Base-by-base conservation (phyloP, 2,329 filamentous ascomycete genomes). In the Paecilomyces dactylethromorphus region DNA sequence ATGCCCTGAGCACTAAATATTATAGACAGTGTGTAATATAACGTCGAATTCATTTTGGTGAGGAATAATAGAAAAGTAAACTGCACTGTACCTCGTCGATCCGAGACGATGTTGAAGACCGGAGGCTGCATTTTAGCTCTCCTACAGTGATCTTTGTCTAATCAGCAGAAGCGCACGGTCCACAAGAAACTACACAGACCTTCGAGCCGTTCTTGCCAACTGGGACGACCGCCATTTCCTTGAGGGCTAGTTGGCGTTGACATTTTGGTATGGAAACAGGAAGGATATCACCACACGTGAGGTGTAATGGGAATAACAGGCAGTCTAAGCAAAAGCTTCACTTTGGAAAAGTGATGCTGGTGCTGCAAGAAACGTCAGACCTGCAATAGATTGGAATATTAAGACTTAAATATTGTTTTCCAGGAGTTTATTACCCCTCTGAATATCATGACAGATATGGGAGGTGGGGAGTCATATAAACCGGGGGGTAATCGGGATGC, bases 21-120 rank as follows among this genome's bases (percentile, higher is more conserved):
- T 52, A 13, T 29, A 26, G 22, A 52, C 7, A 15, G 2, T 54
- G 49, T 22, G 6, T 4, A 45, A 15, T 22, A 35, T 35, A 13
- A 60, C 52, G 54, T 59, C 59, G 21, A 56, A 61, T 60, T 39
- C 55, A 58, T 59, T 52, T 64, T 59, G 60, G 57, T 52, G 51
- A 29, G 50, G 39, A 54, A 55, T 64, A 78, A 67, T 15, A 57
- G 53, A 55, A 51, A 56, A 26, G 53, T 32, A 53, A 52, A 55
- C 33, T n/a, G 61, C 57, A 21, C 59, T 22, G 51, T 81, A 89
- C 88, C 88, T 82, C 88, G 82, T 71, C 87, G 84, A 74, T 91
- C 89, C 66, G 89, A 91, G 56, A 90, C 83, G 65, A 90, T 85
- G 69, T 87, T 85, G 71, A 87, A 92, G 56, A 83, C 76, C 7